Base-by-base conservation (phyloP, 371 early-diverging fungal genomes). In the Mucor plumbeus region DNA sequence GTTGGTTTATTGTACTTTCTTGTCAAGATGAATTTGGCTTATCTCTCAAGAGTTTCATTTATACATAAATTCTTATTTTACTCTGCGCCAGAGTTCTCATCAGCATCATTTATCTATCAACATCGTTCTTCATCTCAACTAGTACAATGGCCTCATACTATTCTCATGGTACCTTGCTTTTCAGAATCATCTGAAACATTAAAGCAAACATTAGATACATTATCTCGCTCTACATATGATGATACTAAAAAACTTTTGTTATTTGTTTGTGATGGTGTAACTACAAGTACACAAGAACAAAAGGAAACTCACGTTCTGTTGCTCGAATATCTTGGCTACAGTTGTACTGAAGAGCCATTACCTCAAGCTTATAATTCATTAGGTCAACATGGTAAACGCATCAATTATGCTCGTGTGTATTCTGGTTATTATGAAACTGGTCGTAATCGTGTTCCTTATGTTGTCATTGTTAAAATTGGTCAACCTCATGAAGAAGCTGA, bases 261-360 rank as follows among this genome's bases (percentile, higher is more conserved):
- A 31, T 85, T 88, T 67, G 80, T 84, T 5, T 82, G 82, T 39
- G 85, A 84, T 65, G 84, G 84, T n/a, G 44, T 80, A 0, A 71
- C 72, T 10, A 57, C 56, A 33, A 71, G 70, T 43, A 53, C 62
- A 10, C 36, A 60, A 19, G 77, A 75, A 36, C 61, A 70, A 11
- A 73, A 72, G 41, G 71, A 77, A 40, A 78, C 79, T 0, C 69
- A 84, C 44, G 53, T 43, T 1, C 59, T 75, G n/a, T 59, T 84
- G 17, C 64, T 81, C 13, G 79, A 84, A 39, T 67, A 76, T 10
- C 69, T 84, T 2, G 82, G 80, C 4, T 77, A 81, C 67, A 75
- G 77, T 38, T 72, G 77, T 9, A 70, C 61, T 7, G 80, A 75
- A 19, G 77, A 84, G 21, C 78, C 81, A 0, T 19, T 57, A 7